Evolutionary conservation across 345 rosid species (phyloP), one percentile per base, ranked within the genome.

Genomic region (Cardiospermum halicacabum): DNA sequence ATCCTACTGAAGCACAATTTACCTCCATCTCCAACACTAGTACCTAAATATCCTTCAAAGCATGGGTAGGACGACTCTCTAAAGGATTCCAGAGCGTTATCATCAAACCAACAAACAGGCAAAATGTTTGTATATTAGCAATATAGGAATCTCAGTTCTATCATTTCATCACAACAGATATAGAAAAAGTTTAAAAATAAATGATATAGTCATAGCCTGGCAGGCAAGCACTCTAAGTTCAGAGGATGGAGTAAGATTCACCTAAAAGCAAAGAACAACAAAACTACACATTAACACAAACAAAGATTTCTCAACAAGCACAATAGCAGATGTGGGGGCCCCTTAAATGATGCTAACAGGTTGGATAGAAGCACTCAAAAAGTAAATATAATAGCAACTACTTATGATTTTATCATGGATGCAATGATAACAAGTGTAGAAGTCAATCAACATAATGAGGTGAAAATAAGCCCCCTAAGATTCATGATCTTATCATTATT

Each of bases 381-480:
- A 51, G 39, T 58, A 62, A 72, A 68, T n/a, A n/a, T 64, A 64
- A 67, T 48, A 61, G 43, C 51, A 61, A 51, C 70, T 69, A 58
- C 49, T 61, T 50, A 15, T 12, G 53, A 40, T 5, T 58, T 63
- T 62, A 70, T 77, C 75, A 82, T 68, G 80, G 82, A 73, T 30
- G 72, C 73, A 77, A 82, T 82, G 67, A 78, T 78, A 60, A 42
- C 68, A 24, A n/a, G 24, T 12, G 51, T 73, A 72, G 86, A 84
- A 81, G 82, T 84, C 89, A 77, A 81, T 37, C 13, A 56, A 25
- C 75, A 63, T 57, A 75, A 81, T 81, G 80, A 79, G 58, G 68
- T 73, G 73, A 62, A 75, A 73, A 3, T 47, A 16, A 47, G 19
- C 19, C 51, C 51, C 69, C 59, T 62, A n/a, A 56, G 68, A 75